A percentile compares a stretch with the other conserved stretches of the same genome.
Conservation (phyloP, 768 basidiomycete genomes). For the Lentinula boryana region DNA sequence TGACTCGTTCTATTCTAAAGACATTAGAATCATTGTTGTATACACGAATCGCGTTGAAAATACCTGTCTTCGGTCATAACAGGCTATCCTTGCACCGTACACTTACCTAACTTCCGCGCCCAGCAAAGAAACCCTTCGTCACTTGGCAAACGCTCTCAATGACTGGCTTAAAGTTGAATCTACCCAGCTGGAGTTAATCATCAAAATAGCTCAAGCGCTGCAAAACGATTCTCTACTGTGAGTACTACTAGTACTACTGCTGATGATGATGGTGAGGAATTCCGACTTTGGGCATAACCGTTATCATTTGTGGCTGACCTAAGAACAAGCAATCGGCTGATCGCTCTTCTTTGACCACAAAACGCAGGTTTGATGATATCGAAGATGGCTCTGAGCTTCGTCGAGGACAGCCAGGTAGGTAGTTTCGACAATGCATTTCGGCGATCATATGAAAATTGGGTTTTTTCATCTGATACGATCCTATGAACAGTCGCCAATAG, state of each 20-base stretch:
- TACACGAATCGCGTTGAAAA: neutral
- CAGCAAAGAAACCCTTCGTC: constrained; percentile 87
- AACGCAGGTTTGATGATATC: constrained; percentile 82
- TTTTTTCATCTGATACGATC: neutral
- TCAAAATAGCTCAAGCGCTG: constrained; percentile 84
- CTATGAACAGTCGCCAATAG: constrained; percentile 72
- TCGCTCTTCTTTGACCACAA: neutral
- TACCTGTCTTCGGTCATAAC: neutral
- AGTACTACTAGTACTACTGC: neutral
- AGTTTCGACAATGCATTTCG: neutral
- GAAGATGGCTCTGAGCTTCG: constrained; percentile 87
- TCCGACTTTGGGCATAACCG: no score
- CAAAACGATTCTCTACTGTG: constrained; percentile 92
- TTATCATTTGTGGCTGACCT: no score
- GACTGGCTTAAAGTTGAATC: constrained; percentile 79
- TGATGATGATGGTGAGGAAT: no score
- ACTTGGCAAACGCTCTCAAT: constrained; percentile 92
- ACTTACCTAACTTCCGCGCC: constrained; percentile 77
- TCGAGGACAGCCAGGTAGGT: constrained; percentile 73
- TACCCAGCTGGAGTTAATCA: constrained; percentile 66
- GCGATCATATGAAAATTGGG: neutral
- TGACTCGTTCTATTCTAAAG: no score
- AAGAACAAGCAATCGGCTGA: neutral
- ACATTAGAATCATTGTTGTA: no score
- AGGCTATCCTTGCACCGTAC: constrained; percentile 79